phyloP scores from a whole-genome alignment of 75 land plant genomes.

The Adiantum capillusveneris region DNA sequence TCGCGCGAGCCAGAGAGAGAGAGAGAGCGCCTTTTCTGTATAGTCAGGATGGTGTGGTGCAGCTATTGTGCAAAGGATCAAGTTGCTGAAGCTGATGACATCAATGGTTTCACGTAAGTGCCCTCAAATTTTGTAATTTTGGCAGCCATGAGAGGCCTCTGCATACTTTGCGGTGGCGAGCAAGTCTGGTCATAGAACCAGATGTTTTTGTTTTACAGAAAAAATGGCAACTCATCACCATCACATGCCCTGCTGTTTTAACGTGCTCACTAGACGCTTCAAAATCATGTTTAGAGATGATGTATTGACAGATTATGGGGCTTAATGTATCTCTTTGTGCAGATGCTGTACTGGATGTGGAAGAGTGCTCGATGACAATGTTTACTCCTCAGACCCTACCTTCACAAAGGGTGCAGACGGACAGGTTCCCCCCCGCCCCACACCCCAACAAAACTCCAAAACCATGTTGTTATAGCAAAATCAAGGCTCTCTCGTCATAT shows the following conservation, averaged over 20 bases:
- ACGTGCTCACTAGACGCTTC: no score
- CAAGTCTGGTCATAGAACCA: no score
- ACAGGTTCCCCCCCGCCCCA: slow-evolving; percentile 22
- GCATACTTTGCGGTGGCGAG: no score
- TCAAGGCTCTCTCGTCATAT: not conserved
- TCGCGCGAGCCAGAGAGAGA: no score
- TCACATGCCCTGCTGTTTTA: no score
- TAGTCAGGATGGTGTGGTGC: slow-evolving; percentile 38
- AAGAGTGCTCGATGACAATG: slow-evolving; percentile 43
- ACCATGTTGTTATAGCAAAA: no score
- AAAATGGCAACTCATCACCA: no score
- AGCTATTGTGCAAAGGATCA: slow-evolving; percentile 43
- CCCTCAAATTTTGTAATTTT: not conserved
- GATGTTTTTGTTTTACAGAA: no score
- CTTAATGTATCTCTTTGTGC: slow-evolving; percentile 4
- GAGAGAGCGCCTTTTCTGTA: no score
- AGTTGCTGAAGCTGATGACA: slow-evolving; percentile 35
- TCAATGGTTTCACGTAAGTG: slow-evolving; percentile 46
- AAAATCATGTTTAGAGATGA: no score
- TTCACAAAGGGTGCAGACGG: slow-evolving; percentile 57
- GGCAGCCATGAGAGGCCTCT: no score
- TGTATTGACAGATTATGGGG: no score
- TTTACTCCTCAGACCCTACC: slow-evolving; percentile 38
- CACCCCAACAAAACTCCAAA: not conserved
- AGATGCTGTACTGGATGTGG: slow-evolving; percentile 67